Conservation (phyloP, 352 stramenopile genomes). For the Globisporangium nagaii region DNA sequence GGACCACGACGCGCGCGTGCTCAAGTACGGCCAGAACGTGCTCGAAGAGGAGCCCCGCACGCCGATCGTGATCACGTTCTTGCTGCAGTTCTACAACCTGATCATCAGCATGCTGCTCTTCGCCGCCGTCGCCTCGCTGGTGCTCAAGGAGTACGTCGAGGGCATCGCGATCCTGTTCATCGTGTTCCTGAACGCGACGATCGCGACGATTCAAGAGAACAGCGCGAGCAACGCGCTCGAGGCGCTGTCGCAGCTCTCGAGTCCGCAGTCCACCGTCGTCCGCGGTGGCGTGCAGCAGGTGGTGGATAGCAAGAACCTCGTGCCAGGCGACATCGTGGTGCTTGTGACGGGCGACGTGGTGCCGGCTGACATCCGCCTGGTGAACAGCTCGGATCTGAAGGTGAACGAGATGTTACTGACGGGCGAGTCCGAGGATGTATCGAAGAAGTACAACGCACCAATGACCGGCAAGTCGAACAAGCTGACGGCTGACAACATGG, state of each 20-base stretch:
- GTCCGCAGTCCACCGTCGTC: conserved; percentile 25
- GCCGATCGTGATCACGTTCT: conserved; percentile 25
- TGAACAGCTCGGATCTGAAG: conserved; percentile 55
- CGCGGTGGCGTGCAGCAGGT: conserved; percentile 28
- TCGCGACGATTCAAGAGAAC: conserved; percentile 37
- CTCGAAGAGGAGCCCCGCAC: conserved; percentile 1
- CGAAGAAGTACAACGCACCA: conserved; percentile 16
- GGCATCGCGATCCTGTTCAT: conserved; percentile 41
- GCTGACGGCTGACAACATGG: conserved; percentile 62
- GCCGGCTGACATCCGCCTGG: conserved; percentile 73
- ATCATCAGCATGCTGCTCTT: conserved; percentile 33
- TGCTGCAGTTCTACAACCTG: conserved; percentile 47
- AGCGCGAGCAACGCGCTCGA: conserved; percentile 30
- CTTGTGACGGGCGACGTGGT: conserved; percentile 86
- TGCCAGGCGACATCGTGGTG: conserved; percentile 60
- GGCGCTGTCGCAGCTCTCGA: conserved; percentile 31
- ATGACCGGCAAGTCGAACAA: conserved; percentile 16
- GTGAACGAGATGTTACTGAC: conserved; percentile 91
- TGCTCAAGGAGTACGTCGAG: conserved; percentile 28
- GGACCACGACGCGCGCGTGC: not conserved
- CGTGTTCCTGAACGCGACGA: conserved; percentile 25
- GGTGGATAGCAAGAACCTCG: conserved; percentile 29
- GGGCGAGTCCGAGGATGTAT: conserved; percentile 51
- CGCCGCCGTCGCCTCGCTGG: conserved; percentile 19
- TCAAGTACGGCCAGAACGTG: not conserved